A percentile compares a stretch with the other conserved stretches of the same genome.
phyloP scores from a whole-genome alignment of 2,329 filamentous ascomycete genomes.

The Fusarium domesticum region DNA sequence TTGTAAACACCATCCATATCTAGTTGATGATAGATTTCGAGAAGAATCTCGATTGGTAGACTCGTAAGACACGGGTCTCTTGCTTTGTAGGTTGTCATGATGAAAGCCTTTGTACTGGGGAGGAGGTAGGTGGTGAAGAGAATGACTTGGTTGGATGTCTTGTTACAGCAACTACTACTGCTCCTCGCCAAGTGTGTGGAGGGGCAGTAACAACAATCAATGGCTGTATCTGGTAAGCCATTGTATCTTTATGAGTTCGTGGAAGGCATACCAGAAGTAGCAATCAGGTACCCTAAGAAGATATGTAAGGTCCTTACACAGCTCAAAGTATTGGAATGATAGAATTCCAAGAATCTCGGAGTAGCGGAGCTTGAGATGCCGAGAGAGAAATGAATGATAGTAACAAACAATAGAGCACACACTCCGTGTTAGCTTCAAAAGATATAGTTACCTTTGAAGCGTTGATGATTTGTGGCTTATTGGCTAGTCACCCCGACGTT shows the following conservation, averaged over 20 bases:
- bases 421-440: slow-evolving; percentile 23
- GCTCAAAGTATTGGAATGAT: background rate
- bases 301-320: too few relatives aligned
- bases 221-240: background rate
- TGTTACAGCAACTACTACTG: background rate
- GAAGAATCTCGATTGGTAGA: slow-evolving; percentile 46
- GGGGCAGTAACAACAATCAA: background rate
- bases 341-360: background rate
- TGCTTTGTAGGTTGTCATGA: slow-evolving; percentile 19
- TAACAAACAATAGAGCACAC: slow-evolving; percentile 11
- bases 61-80: slow-evolving; percentile 24
- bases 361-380: background rate
- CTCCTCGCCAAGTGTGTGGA: background rate
- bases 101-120: background rate
- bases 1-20: slow-evolving; percentile 41
- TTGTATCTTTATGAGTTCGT: background rate
- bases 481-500: slow-evolving; percentile 48
- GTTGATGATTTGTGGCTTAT: slow-evolving; percentile 33
- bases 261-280: background rate
- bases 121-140: background rate
- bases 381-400: slow-evolving; percentile 2
- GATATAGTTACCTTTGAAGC: slow-evolving; percentile 27
- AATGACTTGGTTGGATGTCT: background rate
- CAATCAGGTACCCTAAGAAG: too few relatives aligned
- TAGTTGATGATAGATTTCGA: slow-evolving; percentile 47